Base-by-base conservation (phyloP, 2,329 filamentous ascomycete genomes). In the Trichothecium roseum region DNA sequence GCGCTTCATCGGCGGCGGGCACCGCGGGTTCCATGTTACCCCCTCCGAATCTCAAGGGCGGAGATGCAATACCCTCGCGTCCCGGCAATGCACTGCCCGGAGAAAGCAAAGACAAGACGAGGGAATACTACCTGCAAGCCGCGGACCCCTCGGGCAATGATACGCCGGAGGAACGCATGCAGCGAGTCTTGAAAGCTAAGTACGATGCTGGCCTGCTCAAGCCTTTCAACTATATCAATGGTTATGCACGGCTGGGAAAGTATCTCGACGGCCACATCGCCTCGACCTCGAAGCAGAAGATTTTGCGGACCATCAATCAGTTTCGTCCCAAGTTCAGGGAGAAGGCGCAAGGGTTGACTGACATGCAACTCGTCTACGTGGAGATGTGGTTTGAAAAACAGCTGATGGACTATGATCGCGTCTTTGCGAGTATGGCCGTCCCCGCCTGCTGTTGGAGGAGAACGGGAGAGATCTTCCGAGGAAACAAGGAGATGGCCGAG, bases 351-450 rank as follows among this genome's bases (percentile, higher is more conserved):
- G 80, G 72, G 24, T 66, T 96, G 52, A 95, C 85, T 2, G 91
- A 98, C 58, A 84, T 95, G 55, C 86, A 98, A 58, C 74, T 98
- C 18, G 81, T 96, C 18, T 78, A 88, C 40, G 89, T 96, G 9
- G 91, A 98, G 61, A 95, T 96, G 86, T 96, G 91, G 89, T 96
- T 98, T 53, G 91, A 98, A 59, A 78, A 83, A 50, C 91, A 84
- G 43, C 63, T 98, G 47, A 91, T 96, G 83, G 91, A 96, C 54
- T 96, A 96, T 50, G 91, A 98, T 52, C 85, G 91, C 22, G 88
- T 98, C 2, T 98, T 98, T 63, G 91, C 91, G 2, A 94, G 87
- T 56, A 98, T 98, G 91, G 91, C 91, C 2, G 89, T 98, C 42
- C 91, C 91, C 0, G 91, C 91, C 12, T 98, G 91, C 59, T 94